Base-by-base conservation (phyloP, 2,329 filamentous ascomycete genomes). In the Aspergillus sergii region DNA sequence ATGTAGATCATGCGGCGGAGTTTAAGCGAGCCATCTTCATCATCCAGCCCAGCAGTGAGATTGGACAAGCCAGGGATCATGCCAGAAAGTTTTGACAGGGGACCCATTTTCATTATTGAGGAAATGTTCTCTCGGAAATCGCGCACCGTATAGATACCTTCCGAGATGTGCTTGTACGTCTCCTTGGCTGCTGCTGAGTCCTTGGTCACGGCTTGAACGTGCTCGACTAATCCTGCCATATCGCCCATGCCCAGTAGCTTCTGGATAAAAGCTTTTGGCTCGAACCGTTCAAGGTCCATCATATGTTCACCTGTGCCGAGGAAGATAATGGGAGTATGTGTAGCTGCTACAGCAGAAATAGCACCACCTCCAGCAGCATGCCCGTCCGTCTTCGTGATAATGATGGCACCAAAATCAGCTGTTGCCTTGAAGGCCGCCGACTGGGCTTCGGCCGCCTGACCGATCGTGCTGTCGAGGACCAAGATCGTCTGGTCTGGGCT, bases 101-200 rank as follows among this genome's bases (percentile, higher is more conserved):
- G 95, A 0, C 95, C 95, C 95, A 99, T 98, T 82, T 99, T 99
- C 93, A 98, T 97, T 74, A 99, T 97, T 73, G 98, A 98, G 63
- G 91, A 91, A 14, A 99, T 88, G 76, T 99, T 96, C 76, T 99
- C 95, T 23, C 95, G 89, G 69, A 99, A 85, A 76, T 99, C 95
- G 60, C 95, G 91, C 39, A 99, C 87, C 0, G 95, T 97, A 79
- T 98, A 99, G 67, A 97, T 94, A 61, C 95, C 95, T 74, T 97
- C 94, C 8, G 93, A 91, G 69, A 99, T 96, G 81, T 99, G 94
- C 83, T 99, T 99, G 85, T 99, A 97, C 4, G 95, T 98, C 73
- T 98, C 94, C 80, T 99, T 98, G 70, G 80, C 79, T n/a, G 75
- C 74, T 1, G 78, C 79, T 1, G 97, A 95, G 78, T 98, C 94